Evolutionary conservation across 306 rosid genomes (phyloP).

Genomic region (Vigna trinervia): DNA sequence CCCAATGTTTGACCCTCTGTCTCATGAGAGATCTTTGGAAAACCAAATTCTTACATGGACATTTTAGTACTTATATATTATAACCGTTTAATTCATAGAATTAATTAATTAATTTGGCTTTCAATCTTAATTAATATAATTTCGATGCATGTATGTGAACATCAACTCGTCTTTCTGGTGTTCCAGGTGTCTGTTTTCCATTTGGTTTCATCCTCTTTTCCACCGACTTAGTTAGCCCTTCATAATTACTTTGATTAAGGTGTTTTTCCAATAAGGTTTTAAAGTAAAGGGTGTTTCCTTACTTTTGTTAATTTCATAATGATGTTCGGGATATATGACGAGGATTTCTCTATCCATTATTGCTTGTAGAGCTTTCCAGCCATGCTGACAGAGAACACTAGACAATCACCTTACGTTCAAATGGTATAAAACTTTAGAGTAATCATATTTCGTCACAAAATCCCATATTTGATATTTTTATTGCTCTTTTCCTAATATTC

Average conservation of each 20-base stretch:
- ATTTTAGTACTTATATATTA: not conserved
- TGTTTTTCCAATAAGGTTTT: slow-evolving; percentile 46
- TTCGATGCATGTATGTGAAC: not conserved
- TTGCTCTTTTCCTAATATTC: no score
- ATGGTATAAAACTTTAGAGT: not conserved
- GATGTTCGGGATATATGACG: slow-evolving; percentile 37
- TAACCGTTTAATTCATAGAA: not conserved
- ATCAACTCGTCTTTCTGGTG: not conserved
- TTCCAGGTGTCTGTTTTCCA: not conserved
- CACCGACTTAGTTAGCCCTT: slow-evolving; percentile 54
- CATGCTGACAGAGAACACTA: slow-evolving; percentile 24
- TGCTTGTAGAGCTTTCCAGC: slow-evolving; percentile 47
- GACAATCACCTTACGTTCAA: not conserved
- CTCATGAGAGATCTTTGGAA: not conserved
- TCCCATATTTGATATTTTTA: no score
- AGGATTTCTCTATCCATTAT: slow-evolving; percentile 51
- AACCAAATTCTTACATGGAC: not conserved
- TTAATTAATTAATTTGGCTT: not conserved
- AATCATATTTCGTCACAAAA: no score
- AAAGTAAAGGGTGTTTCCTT: slow-evolving; percentile 37
- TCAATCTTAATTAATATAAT: not conserved
- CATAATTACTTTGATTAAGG: slow-evolving; percentile 45
- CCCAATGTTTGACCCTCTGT: not conserved
- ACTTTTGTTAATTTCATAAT: slow-evolving; percentile 47
- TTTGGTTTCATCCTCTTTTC: not conserved